Conservation (phyloP, 2,329 filamentous ascomycete species). For the Alternaria sp. region DNA sequence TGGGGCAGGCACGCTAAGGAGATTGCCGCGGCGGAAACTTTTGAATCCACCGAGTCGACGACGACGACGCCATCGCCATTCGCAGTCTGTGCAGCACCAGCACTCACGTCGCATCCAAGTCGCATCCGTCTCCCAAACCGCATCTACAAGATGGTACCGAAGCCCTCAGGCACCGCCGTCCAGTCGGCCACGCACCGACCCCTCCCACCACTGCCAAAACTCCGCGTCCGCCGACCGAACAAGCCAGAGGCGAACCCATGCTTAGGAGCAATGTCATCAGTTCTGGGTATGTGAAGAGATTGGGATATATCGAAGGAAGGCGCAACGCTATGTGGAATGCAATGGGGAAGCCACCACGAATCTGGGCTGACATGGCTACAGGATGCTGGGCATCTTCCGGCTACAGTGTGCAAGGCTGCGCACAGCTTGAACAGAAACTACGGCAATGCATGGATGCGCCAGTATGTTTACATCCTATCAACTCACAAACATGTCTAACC, state of each 20-base stretch:
- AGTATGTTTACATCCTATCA: conserved; percentile 54
- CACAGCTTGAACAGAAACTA: conserved; percentile 65
- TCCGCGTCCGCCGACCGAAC: conserved; percentile 70
- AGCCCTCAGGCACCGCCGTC: conserved; percentile 40
- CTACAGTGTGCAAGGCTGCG: conserved; percentile 67
- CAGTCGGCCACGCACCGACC: conserved; percentile 53
- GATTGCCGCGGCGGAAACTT: conserved; percentile 22
- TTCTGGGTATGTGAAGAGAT: conserved; percentile 61
- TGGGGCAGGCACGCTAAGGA: conserved; percentile 17
- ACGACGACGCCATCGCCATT: conserved; percentile 8
- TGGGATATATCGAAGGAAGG: not conserved
- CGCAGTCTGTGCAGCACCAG: not conserved
- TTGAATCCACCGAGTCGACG: conserved; percentile 7
- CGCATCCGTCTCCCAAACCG: not conserved
- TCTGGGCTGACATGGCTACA: conserved; percentile 47
- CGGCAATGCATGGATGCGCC: conserved; percentile 80
- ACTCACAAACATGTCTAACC: conserved; percentile 9
- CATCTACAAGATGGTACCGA: conserved; percentile 42
- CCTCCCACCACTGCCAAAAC: conserved; percentile 66
- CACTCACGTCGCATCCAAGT: not conserved
- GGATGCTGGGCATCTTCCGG: conserved; percentile 86
- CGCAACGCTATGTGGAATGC: not conserved
- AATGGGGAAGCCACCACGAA: conserved; percentile 1
- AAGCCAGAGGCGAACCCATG: conserved; percentile 68
- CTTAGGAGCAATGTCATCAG: conserved; percentile 68